Conservation (phyloP, 2,329 filamentous ascomycete species). For the Colletotrichum cereale region DNA sequence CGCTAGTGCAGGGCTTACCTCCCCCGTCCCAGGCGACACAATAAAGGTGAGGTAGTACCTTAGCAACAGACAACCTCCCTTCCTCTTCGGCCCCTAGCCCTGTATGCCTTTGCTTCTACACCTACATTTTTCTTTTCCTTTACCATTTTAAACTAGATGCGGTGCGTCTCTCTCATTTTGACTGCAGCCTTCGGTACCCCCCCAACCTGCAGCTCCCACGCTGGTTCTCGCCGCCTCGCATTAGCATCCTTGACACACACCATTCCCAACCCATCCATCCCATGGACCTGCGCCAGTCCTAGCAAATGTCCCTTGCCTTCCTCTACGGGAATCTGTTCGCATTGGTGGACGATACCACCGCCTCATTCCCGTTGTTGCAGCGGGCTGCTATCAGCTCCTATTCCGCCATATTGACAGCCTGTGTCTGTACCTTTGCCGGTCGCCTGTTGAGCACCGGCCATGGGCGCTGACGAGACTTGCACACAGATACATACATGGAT, state of each 20-base stretch:
- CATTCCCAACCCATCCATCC: background rate
- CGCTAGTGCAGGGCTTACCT: background rate
- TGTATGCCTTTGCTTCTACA: background rate
- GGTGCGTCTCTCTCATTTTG: background rate
- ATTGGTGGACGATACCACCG: constrained; percentile 2
- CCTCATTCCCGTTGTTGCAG: background rate
- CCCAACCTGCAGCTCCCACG: background rate
- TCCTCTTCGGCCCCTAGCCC: background rate
- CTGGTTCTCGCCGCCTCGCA: background rate
- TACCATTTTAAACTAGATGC: background rate
- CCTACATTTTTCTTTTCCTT: background rate
- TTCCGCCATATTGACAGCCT: constrained; percentile 11
- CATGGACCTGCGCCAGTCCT: background rate
- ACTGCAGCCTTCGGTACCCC: background rate
- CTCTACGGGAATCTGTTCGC: background rate
- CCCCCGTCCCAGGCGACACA: too few species aligned
- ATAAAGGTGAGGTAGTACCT: too few species aligned
- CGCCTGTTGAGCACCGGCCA: background rate
- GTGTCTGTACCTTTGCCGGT: constrained; percentile 13
- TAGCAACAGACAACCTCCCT: background rate
- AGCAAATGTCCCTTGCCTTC: background rate
- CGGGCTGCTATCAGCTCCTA: background rate
- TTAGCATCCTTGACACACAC: background rate
- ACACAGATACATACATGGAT: background rate
- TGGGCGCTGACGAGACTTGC: constrained; percentile 22